Conservation (phyloP, 371 early-diverging fungal genomes). For the Rhizopus stolonifer region DNA sequence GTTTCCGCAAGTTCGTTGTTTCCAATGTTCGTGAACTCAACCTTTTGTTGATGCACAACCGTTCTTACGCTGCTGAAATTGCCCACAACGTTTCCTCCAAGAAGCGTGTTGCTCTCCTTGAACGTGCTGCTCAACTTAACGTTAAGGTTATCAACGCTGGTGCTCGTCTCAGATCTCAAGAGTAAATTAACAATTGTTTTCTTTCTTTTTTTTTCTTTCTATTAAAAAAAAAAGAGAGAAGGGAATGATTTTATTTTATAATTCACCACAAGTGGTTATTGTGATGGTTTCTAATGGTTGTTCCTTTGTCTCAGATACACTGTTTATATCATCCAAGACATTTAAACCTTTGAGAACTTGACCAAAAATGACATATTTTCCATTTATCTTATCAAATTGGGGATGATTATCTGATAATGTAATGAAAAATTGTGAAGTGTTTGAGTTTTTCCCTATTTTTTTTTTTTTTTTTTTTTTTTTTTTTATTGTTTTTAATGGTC, state of each 20-base stretch:
- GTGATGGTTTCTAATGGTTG: constrained; percentile 41
- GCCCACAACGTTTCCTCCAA: too few species aligned
- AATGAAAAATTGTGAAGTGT: constrained; percentile 85
- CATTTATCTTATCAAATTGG: constrained; percentile 62
- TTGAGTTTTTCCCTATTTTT: constrained; percentile 67
- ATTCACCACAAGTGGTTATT: constrained; percentile 38
- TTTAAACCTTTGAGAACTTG: constrained; percentile 55
- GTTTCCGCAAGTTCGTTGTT: too few species aligned
- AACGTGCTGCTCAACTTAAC: too few species aligned
- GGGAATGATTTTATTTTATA: constrained; percentile 6
- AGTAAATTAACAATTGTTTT: too few species aligned
- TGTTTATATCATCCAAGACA: constrained; percentile 47
- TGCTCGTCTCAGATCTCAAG: too few species aligned
- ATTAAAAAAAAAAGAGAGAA: background rate
- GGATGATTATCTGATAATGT: constrained; percentile 49
- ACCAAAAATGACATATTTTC: constrained; percentile 83
- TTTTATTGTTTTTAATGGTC: too few species aligned
- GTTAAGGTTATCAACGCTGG: too few species aligned
- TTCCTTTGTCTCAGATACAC: constrained; percentile 36
- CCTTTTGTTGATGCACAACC: too few species aligned
- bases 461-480: background rate
- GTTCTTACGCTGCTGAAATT: too few species aligned
- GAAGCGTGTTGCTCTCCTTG: too few species aligned
- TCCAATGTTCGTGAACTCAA: too few species aligned
- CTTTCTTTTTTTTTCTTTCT: background rate